These are phyloP conservation scores for Marasmius oreades DNA, from an alignment of 1,284 basidiomycete genomes.

Conservation along the genomic window DNA sequence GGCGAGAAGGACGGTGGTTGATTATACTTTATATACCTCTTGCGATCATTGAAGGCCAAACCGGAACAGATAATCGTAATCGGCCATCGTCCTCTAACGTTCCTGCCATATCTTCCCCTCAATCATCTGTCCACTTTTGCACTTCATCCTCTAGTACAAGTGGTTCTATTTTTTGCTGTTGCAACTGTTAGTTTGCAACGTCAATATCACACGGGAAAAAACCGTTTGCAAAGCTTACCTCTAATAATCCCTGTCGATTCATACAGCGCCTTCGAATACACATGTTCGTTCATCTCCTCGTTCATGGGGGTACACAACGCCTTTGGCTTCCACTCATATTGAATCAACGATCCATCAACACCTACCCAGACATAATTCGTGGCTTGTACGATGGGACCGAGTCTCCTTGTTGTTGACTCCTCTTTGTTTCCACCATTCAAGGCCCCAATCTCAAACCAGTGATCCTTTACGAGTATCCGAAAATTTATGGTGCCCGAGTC, in stretches of 20 bases:
- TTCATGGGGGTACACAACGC: background rate
- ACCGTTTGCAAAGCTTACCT: background rate
- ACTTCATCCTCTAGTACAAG: constrained; percentile 3
- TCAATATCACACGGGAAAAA: background rate
- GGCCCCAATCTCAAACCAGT: no score
- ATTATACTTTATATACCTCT: no score
- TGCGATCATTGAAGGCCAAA: no score
- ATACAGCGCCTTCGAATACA: constrained; percentile 1
- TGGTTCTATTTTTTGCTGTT: background rate
- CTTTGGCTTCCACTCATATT: constrained; percentile 9
- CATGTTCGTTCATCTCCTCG: background rate
- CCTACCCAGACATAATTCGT: no score
- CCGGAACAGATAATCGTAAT: constrained; percentile 8
- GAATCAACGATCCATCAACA: constrained; percentile 5
- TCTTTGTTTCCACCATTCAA: no score
- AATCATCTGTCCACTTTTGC: constrained; percentile 12
- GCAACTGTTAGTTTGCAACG: background rate
- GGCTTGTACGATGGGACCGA: no score
- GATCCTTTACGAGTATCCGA: no score
- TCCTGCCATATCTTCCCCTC: constrained; percentile 3
- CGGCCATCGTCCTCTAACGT: constrained; percentile 8
- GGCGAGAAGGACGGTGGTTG: constrained; percentile 18
- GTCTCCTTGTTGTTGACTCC: no score
- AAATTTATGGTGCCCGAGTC: no score
- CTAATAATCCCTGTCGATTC: constrained; percentile 7